These are phyloP conservation scores for Amanita pallidorosea DNA, from an alignment of 768 basidiomycete species.

Conservation along the genomic window DNA sequence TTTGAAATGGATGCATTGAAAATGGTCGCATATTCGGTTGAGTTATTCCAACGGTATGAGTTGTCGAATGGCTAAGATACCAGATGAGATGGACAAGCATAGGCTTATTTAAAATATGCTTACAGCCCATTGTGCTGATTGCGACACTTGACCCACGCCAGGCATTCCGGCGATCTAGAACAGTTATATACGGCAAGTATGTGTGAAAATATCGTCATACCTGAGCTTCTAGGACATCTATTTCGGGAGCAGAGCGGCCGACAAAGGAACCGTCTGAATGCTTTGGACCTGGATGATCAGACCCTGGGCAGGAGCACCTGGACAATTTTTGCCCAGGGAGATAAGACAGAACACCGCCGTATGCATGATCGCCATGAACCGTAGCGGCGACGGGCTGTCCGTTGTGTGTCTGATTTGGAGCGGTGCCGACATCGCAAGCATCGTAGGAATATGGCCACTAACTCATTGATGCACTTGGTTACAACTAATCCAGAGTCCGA, in stretches of 20 bases:
- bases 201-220: slow-evolving; percentile 12
- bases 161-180: slow-evolving; percentile 31
- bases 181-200: slow-evolving; percentile 7
- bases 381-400: slow-evolving; percentile 52
- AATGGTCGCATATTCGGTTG: slow-evolving; percentile 43
- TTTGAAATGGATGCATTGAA: slow-evolving; percentile 38
- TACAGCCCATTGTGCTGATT: slow-evolving; percentile 72
- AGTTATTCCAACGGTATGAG: slow-evolving; percentile 57
- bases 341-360: slow-evolving; percentile 40
- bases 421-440: slow-evolving; percentile 72
- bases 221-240: slow-evolving; percentile 81
- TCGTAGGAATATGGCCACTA: slow-evolving; percentile 79
- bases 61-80: slow-evolving; percentile 54
- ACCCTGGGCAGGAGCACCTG: slow-evolving; percentile 69
- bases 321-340: slow-evolving; percentile 73
- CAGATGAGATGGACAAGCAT: background rate
- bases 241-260: slow-evolving; percentile 76
- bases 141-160: slow-evolving; percentile 59
- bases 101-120: slow-evolving; percentile 15
- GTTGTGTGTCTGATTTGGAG: slow-evolving; percentile 62
- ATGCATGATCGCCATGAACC: slow-evolving; percentile 39
- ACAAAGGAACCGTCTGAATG: slow-evolving; percentile 62
- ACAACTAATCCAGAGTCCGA: slow-evolving; percentile 2
- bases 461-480: slow-evolving; percentile 2
- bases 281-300: slow-evolving; percentile 72